phyloP scores from a whole-genome alignment of 257 asterid species.

The Solanum chaucha region DNA sequence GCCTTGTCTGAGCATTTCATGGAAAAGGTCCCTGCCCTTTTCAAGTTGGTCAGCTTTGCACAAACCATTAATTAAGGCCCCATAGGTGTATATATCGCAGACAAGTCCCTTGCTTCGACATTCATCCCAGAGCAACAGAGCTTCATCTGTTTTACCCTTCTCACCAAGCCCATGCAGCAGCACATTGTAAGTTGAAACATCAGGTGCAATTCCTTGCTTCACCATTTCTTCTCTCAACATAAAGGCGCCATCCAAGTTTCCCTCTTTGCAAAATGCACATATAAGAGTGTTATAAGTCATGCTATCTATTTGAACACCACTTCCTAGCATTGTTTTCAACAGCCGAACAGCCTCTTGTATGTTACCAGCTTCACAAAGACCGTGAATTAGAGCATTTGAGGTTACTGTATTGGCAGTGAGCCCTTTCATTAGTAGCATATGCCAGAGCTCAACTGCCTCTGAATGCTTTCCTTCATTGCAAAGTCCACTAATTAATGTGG shows the following conservation, averaged over 20 bases:
- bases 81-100: constrained; percentile 41
- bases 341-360: constrained; percentile 41
- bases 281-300: constrained; percentile 64
- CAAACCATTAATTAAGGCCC: constrained; percentile 60
- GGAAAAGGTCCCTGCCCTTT: constrained; percentile 44
- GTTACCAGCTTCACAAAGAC: constrained; percentile 54
- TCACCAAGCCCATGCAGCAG: constrained; percentile 40
- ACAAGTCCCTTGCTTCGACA: constrained; percentile 39
- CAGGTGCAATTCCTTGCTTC: constrained; percentile 41
- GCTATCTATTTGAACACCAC: constrained; percentile 36
- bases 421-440: constrained; percentile 41
- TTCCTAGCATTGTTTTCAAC: constrained; percentile 37
- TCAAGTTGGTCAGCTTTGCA: constrained; percentile 49
- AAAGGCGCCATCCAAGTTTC: constrained; percentile 44
- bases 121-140: constrained; percentile 71
- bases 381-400: constrained; percentile 71
- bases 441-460: constrained; percentile 57
- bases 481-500: constrained; percentile 59
- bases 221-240: constrained; percentile 67
- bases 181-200: constrained; percentile 47
- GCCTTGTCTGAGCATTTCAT: constrained; percentile 31
- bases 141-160: constrained; percentile 58
- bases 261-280: constrained; percentile 54
- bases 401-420: constrained; percentile 47
- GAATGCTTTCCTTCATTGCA: constrained; percentile 54